phyloP scores from a whole-genome alignment of 805 yeast species.

The Wickerhamomyces silvicola region DNA sequence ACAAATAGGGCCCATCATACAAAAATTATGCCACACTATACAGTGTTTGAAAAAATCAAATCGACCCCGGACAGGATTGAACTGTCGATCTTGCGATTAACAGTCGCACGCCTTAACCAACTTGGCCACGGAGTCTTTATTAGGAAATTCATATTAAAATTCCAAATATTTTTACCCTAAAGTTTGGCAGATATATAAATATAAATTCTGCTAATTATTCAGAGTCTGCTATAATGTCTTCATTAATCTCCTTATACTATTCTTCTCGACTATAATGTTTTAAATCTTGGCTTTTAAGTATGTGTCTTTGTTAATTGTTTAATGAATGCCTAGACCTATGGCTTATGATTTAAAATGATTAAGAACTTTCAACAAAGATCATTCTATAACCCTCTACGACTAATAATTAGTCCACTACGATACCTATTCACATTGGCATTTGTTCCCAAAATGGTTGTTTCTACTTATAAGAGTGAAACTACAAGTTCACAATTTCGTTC shows the following conservation, averaged over 20 bases:
- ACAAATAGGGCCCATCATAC: neutral
- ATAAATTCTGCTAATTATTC: neutral
- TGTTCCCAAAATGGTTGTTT: conserved; percentile 6
- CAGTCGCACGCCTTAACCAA: conserved; percentile 38
- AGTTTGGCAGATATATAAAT: neutral
- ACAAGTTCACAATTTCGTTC: conserved; percentile 9
- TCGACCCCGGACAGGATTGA: conserved; percentile 42
- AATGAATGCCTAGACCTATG: too few species aligned
- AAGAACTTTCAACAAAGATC: too few species aligned
- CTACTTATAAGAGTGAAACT: conserved; percentile 9
- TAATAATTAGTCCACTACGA: too few species aligned
- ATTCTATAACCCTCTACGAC: too few species aligned
- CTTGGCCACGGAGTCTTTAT: conserved; percentile 17
- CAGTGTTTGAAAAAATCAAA: conserved; percentile 9
- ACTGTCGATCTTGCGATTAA: conserved; percentile 43
- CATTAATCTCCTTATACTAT: too few species aligned
- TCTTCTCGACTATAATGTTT: too few species aligned
- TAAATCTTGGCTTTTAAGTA: too few species aligned
- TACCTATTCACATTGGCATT: too few species aligned
- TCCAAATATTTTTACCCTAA: neutral
- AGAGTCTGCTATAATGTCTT: too few species aligned
- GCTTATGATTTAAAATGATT: too few species aligned
- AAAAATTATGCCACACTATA: neutral
- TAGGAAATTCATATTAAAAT: neutral
- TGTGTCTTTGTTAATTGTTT: neutral